Base-by-base conservation (phyloP, 495 filamentous ascomycete species). In the Xylaria intraflava region DNA sequence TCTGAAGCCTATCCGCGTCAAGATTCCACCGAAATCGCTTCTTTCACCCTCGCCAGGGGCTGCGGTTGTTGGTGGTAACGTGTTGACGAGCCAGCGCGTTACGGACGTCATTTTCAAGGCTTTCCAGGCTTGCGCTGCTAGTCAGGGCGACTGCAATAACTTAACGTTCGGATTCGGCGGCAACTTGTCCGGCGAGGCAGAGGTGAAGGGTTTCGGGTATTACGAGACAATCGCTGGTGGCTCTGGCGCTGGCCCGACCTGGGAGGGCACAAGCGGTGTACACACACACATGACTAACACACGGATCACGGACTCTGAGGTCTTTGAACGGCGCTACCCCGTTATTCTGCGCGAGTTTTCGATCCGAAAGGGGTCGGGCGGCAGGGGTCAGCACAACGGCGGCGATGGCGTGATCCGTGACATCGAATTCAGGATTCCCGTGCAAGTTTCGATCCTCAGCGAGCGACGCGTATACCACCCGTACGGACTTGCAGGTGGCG, bases 221-320 rank as follows among this genome's bases (percentile, higher is more conserved):
- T 97, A 97, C 71, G 91, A 96, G 71, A 96, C 91, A 1, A 95
- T 96, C 64, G 90, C 92, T 2, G 93, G 93, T 23, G 93, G 93
- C 8, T 87, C 83, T 57, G 93, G 93, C 46, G 93, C 93, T 0
- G 91, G 92, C 0, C 81, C 87, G 1, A 78, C 79, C 31, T 98
- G 93, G 93, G 79, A 88, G 49, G 93, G 93, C 40, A 90, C 90
- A 7, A 85, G 80, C 46, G 93, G 93, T 39, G 89, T 97, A 40
- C 93, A 98, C 65, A 86, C 84, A 19, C 92, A 97, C 69, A 98
- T 97, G 92, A 98, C 93, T n/a, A 98, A 98, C 68, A 98, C 93
- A 5, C 83, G 93, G 1, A 97, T 97, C 65, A 98, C 93, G 1
- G 93, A 98, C 70, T 78, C 89, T 0, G 93, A 98, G 60, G 83